phyloP scores from a whole-genome alignment of 805 yeast species.

The Kazachstania martiniae region DNA sequence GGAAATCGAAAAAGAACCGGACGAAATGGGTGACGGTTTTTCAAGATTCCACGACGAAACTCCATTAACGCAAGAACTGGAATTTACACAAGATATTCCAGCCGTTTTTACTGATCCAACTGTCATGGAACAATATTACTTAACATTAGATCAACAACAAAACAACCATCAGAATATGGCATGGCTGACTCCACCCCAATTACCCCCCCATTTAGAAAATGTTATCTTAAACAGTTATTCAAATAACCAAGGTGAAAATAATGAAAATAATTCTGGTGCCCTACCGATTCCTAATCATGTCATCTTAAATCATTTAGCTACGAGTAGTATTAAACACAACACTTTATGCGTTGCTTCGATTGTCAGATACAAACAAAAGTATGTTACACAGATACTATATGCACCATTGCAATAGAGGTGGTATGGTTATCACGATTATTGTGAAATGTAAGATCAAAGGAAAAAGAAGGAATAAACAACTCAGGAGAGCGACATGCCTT shows the following conservation, averaged over 20 bases:
- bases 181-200: slow-evolving; percentile 81
- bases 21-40: slow-evolving; percentile 77
- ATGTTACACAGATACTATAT: slow-evolving; percentile 83
- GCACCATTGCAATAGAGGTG: slow-evolving; percentile 50
- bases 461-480: too few species aligned
- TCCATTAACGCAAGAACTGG: slow-evolving; percentile 17
- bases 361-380: slow-evolving; percentile 77
- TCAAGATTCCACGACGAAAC: slow-evolving; percentile 63
- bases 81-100: slow-evolving; percentile 60
- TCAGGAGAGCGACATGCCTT: too few species aligned
- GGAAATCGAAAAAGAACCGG: slow-evolving; percentile 29
- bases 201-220: slow-evolving; percentile 93
- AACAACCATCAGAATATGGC: slow-evolving; percentile 46
- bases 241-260: slow-evolving; percentile 19
- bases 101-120: slow-evolving; percentile 78
- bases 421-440: background rate
- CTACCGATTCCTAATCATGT: slow-evolving; percentile 92
- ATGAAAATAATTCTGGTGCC: slow-evolving; percentile 77
- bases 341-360: slow-evolving; percentile 89
- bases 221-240: slow-evolving; percentile 75
- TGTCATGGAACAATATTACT: slow-evolving; percentile 77
- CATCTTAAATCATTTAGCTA: slow-evolving; percentile 87
- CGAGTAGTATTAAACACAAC: slow-evolving; percentile 87
- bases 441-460: background rate
- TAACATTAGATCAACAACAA: slow-evolving; percentile 63